A percentile compares a stretch with the other conserved stretches of the same genome.
Evolutionary conservation across 2,329 filamentous ascomycete genomes (phyloP).

Genomic region (Aureobasidium sp.): DNA sequence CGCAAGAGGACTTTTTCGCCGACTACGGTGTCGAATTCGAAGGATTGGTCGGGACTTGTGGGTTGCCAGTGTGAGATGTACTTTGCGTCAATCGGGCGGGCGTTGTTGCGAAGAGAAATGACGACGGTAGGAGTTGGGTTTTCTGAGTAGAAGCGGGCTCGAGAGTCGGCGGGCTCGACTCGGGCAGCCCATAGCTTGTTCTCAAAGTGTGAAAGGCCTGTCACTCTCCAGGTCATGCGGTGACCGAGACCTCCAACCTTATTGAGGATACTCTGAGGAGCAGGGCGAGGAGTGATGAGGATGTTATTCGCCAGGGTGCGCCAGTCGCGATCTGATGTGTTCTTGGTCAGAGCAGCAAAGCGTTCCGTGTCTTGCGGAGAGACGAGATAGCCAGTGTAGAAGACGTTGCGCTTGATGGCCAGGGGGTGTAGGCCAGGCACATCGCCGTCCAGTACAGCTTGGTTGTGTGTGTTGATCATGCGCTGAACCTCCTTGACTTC

Average conservation of each 20-base stretch:
- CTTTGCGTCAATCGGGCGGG: slow-evolving; percentile 68
- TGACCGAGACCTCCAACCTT: slow-evolving; percentile 82
- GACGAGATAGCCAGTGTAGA: slow-evolving; percentile 85
- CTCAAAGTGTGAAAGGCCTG: slow-evolving; percentile 64
- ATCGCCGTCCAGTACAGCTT: slow-evolving; percentile 40
- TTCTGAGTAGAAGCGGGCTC: slow-evolving; percentile 66
- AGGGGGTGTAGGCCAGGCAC: slow-evolving; percentile 45
- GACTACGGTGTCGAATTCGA: slow-evolving; percentile 74
- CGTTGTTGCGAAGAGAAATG: slow-evolving; percentile 67
- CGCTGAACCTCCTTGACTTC: slow-evolving; percentile 81
- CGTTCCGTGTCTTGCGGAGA: slow-evolving; percentile 60
- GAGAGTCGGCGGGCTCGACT: slow-evolving; percentile 62
- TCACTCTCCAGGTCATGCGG: slow-evolving; percentile 77
- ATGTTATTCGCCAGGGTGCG: slow-evolving; percentile 84
- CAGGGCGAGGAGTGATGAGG: slow-evolving; percentile 74
- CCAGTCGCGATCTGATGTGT: slow-evolving; percentile 48
- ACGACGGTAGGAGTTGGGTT: slow-evolving; percentile 73
- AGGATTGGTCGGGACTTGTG: slow-evolving; percentile 59
- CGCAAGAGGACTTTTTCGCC: slow-evolving; percentile 78
- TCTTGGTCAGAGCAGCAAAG: slow-evolving; percentile 61
- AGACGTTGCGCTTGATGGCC: slow-evolving; percentile 67
- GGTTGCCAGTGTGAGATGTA: slow-evolving; percentile 69
- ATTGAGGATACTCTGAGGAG: slow-evolving; percentile 61
- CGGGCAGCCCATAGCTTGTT: slow-evolving; percentile 81
- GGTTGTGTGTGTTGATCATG: slow-evolving; percentile 83